Conservation (phyloP, 169 alveolate species). For the Cryptosporidium parvum region DNA sequence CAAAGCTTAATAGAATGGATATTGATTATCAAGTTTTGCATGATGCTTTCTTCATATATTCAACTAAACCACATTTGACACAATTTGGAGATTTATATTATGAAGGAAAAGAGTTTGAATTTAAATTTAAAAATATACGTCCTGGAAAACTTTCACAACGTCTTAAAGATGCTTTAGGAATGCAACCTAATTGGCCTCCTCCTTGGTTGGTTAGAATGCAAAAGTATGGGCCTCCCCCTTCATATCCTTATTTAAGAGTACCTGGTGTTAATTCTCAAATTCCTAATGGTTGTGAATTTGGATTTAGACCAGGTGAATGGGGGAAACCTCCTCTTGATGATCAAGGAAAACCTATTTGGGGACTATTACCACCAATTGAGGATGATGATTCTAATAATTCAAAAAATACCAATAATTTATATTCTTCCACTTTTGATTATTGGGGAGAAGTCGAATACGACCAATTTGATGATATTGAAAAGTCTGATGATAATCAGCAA, state of each 20-base stretch:
- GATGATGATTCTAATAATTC: slow-evolving; percentile 9
- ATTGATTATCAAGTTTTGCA: slow-evolving; percentile 96
- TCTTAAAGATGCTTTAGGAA: slow-evolving; percentile 95
- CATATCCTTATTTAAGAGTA: slow-evolving; percentile 96
- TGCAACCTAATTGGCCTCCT: slow-evolving; percentile 94
- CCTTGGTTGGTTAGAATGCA: slow-evolving; percentile 99
- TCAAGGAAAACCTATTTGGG: slow-evolving; percentile 67
- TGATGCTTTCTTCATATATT: slow-evolving; percentile 98
- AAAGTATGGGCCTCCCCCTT: slow-evolving; percentile 99
- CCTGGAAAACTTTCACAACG: slow-evolving; percentile 96
- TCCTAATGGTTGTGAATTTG: slow-evolving; percentile 88
- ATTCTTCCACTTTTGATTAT: not conserved
- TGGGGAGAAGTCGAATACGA: slow-evolving; percentile 57
- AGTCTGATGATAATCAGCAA: not conserved
- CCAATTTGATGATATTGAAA: not conserved
- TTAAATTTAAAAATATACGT: slow-evolving; percentile 90
- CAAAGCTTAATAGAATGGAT: slow-evolving; percentile 95
- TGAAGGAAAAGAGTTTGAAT: slow-evolving; percentile 98
- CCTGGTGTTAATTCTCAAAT: slow-evolving; percentile 96
- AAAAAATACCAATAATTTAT: too few relatives aligned
- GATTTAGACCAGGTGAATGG: slow-evolving; percentile 93
- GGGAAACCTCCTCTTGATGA: slow-evolving; percentile 84
- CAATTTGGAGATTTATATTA: slow-evolving; percentile 96
- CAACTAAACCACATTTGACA: slow-evolving; percentile 95
- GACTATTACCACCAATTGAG: slow-evolving; percentile 51